Evolutionary conservation across 176 grass and related monocot genomes (phyloP).

Genomic region (Aegilops sharonensis): DNA sequence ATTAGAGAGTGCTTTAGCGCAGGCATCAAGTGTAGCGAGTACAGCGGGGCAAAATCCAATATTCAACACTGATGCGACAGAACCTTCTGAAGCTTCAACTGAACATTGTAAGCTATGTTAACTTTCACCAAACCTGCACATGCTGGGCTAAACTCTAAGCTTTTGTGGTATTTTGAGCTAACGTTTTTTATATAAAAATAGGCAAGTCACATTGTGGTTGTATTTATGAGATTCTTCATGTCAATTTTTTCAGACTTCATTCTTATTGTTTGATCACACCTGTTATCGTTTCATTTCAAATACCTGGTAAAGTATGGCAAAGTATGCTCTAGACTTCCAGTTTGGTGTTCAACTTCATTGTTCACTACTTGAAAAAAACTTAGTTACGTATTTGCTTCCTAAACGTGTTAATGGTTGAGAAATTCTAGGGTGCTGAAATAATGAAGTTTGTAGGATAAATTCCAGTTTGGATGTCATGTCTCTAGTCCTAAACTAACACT

Average conservation of each 20-base stretch:
- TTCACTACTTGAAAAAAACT: neutral
- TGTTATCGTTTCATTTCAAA: slow-evolving; percentile 7
- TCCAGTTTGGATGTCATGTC: slow-evolving; percentile 8
- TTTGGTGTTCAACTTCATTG: neutral
- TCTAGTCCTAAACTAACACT: neutral
- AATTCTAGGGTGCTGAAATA: neutral
- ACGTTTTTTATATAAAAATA: slow-evolving; percentile 4
- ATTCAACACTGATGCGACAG: slow-evolving; percentile 59
- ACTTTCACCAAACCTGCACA: slow-evolving; percentile 7
- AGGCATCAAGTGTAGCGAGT: slow-evolving; percentile 57
- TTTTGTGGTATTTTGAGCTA: neutral
- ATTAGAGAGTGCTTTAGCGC: slow-evolving; percentile 81
- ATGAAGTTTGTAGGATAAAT: neutral
- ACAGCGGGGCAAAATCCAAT: slow-evolving; percentile 77
- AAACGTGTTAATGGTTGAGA: slow-evolving; percentile 17
- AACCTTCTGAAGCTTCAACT: slow-evolving; percentile 50
- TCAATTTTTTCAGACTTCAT: neutral
- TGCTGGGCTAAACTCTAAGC: neutral
- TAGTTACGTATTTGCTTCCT: neutral
- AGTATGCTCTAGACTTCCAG: neutral
- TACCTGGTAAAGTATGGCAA: neutral
- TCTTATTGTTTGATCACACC: neutral
- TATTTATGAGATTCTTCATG: neutral
- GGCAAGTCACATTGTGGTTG: neutral
- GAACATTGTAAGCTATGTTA: slow-evolving; percentile 61